Conservation (phyloP, 2,329 filamentous ascomycete species). For the Scedosporium aurantiacum region DNA sequence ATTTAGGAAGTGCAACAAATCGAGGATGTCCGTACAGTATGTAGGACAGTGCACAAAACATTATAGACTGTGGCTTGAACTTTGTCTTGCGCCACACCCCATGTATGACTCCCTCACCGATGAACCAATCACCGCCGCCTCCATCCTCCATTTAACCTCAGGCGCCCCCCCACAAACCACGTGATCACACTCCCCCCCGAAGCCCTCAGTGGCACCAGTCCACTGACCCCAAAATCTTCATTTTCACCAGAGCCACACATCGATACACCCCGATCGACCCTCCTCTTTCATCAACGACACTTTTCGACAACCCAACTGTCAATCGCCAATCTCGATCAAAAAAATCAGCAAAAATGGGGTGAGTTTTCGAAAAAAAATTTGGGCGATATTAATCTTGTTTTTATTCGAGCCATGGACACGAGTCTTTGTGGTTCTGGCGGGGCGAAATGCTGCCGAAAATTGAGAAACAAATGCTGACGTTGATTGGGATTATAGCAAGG, state of each 20-base stretch:
- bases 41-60: too few relatives aligned
- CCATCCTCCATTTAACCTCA: not conserved
- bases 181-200: slow-evolving; percentile 2
- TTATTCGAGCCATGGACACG: too few relatives aligned
- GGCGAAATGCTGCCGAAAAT: not conserved
- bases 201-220: slow-evolving; percentile 3
- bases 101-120: slow-evolving; percentile 2
- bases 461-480: slow-evolving; percentile 4
- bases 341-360: slow-evolving; percentile 8
- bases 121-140: not conserved
- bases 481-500: slow-evolving; percentile 9
- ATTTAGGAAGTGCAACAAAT: too few relatives aligned
- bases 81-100: too few relatives aligned
- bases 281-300: not conserved
- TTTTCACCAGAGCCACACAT: slow-evolving; percentile 3
- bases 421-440: not conserved
- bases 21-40: too few relatives aligned
- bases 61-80: too few relatives aligned
- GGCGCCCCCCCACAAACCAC: not conserved
- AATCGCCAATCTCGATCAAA: slow-evolving; percentile 4
- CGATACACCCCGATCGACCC: not conserved
- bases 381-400: too few relatives aligned
- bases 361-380: not conserved
- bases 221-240: slow-evolving; percentile 3
- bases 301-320: slow-evolving; percentile 1